Percentiles rank a stretch among this genome's conserved stretches.
phyloP scores from a whole-genome alignment of 176 grass and related monocot genomes.

The Leersia perrieri region DNA sequence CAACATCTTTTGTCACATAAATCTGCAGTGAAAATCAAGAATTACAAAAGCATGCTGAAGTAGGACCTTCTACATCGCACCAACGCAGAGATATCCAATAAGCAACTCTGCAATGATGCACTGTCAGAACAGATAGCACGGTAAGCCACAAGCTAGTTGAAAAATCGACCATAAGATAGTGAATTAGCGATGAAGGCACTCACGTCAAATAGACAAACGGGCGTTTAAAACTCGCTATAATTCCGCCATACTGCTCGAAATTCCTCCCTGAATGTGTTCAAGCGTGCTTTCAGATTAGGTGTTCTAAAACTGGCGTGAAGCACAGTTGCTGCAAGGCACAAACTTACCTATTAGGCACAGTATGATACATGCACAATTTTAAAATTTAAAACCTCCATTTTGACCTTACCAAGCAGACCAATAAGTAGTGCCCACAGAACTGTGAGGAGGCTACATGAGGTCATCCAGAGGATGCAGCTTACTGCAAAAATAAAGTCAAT shows the following conservation, averaged over 20 bases:
- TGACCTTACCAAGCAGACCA: constrained; percentile 55
- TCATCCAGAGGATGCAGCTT: constrained; percentile 65
- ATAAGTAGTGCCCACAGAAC: constrained; percentile 68
- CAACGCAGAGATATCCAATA: not conserved
- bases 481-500: constrained; percentile 38
- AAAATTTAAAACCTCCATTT: not conserved
- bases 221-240: constrained; percentile 57
- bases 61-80: not conserved
- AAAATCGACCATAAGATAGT: not conserved
- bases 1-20: not conserved
- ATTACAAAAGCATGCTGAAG: not conserved
- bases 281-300: constrained; percentile 71
- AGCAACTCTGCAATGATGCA: not conserved
- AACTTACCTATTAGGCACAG: not conserved
- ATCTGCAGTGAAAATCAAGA: not conserved
- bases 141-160: not conserved
- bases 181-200: not conserved
- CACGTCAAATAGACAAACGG: not conserved
- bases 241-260: constrained; percentile 74
- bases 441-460: constrained; percentile 61
- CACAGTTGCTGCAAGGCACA: constrained; percentile 56
- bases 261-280: constrained; percentile 76
- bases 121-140: not conserved
- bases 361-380: not conserved
- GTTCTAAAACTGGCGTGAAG: constrained; percentile 73